Conservation (phyloP, 179 eudicot species). For the Actinidia chinensis region DNA sequence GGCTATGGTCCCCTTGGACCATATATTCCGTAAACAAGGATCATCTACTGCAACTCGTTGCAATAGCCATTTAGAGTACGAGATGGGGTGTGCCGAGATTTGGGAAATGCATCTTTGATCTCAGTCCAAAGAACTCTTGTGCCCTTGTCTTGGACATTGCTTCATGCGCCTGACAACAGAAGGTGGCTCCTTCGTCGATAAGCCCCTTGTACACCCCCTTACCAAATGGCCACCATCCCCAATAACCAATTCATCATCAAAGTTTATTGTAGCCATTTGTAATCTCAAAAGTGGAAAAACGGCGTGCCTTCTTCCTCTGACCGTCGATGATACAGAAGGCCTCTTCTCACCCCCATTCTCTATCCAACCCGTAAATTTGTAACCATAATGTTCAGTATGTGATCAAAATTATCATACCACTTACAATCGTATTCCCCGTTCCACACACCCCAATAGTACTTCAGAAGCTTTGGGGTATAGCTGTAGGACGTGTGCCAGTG, state of each 20-base stretch:
- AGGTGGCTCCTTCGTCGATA: slow-evolving; percentile 13
- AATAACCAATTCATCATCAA: background rate
- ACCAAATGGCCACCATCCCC: slow-evolving; percentile 20
- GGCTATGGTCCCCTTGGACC: slow-evolving; percentile 25
- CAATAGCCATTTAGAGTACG: slow-evolving; percentile 28
- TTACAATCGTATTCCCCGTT: background rate
- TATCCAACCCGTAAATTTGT: background rate
- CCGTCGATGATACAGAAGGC: background rate
- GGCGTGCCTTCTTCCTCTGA: background rate
- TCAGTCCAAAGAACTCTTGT: slow-evolving; percentile 26
- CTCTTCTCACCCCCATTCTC: background rate
- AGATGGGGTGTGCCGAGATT: slow-evolving; percentile 26
- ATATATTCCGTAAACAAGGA: slow-evolving; percentile 26
- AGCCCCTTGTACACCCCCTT: too few relatives aligned
- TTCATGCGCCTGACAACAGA: slow-evolving; percentile 28
- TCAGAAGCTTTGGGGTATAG: background rate
- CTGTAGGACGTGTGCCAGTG: background rate
- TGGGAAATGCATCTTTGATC: slow-evolving; percentile 20
- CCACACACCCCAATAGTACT: too few relatives aligned
- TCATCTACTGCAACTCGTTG: slow-evolving; percentile 18
- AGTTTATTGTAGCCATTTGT: slow-evolving; percentile 5
- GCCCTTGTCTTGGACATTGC: slow-evolving; percentile 29
- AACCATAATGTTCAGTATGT: background rate
- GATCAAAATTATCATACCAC: background rate
- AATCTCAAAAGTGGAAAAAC: slow-evolving; percentile 15